These are phyloP conservation scores for Verticillium nubilum DNA, from an alignment of 2,329 filamentous ascomycete genomes.

Conservation along the genomic window DNA sequence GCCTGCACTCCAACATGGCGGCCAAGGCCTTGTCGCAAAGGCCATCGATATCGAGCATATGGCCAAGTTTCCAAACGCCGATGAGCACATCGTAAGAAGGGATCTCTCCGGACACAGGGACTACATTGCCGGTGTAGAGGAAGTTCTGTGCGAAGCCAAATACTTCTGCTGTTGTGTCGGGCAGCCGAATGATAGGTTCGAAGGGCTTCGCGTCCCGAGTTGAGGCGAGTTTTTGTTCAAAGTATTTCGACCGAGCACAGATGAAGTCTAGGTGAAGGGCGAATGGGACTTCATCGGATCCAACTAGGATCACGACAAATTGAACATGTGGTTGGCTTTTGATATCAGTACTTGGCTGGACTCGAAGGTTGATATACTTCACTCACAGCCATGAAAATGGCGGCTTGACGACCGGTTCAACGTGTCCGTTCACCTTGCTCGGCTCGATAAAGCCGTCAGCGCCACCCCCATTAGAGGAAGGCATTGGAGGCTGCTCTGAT, in stretches of 20 bases:
- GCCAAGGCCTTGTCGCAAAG: constrained; percentile 52
- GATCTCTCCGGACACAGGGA: constrained; percentile 31
- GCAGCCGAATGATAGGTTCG: constrained; percentile 45
- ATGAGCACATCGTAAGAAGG: constrained; percentile 51
- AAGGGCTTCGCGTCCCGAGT: constrained; percentile 29
- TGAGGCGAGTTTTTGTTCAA: constrained; percentile 37
- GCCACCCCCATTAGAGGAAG: background rate
- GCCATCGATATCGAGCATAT: constrained; percentile 45
- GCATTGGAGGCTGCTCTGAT: background rate
- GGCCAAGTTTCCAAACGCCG: constrained; percentile 50
- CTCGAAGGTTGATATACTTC: constrained; percentile 10
- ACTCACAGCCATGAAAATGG: constrained; percentile 34
- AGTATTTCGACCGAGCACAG: constrained; percentile 44
- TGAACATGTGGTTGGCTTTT: constrained; percentile 1
- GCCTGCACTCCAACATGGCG: constrained; percentile 51
- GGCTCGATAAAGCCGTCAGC: background rate
- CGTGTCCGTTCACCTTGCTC: background rate
- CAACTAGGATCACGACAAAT: constrained; percentile 51
- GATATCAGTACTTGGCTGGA: background rate
- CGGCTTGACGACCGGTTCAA: constrained; percentile 2
- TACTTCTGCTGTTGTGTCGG: constrained; percentile 40
- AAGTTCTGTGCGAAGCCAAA: constrained; percentile 52
- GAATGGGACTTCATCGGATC: constrained; percentile 46
- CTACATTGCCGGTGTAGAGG: constrained; percentile 45
- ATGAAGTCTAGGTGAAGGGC: constrained; percentile 55